Conservation (phyloP, 495 filamentous ascomycete species). For the Daldinia loculata region DNA sequence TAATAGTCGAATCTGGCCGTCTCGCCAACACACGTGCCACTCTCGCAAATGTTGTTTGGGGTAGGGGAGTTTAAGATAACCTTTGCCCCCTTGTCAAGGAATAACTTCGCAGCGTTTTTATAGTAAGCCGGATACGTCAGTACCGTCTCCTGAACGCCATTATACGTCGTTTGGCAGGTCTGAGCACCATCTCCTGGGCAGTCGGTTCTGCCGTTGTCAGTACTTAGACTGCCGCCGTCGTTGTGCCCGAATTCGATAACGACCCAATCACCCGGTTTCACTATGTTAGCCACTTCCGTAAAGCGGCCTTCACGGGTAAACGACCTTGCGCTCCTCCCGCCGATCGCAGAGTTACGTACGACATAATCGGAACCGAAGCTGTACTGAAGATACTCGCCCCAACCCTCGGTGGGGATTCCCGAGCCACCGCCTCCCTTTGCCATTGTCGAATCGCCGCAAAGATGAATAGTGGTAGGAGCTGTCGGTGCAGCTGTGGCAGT, state of each 20-base stretch:
- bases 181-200: conserved; percentile 63
- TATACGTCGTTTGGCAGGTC: conserved; percentile 60
- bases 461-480: conserved; percentile 51
- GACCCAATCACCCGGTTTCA: conserved; percentile 56
- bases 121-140: conserved; percentile 67
- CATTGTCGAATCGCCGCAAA: conserved; percentile 66
- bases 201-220: conserved; percentile 65
- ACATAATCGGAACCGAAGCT: conserved; percentile 43
- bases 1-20: conserved; percentile 62
- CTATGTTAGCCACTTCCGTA: conserved; percentile 45
- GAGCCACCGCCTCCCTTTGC: conserved; percentile 53
- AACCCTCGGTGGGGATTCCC: conserved; percentile 46
- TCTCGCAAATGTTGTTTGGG: conserved; percentile 64
- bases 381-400: conserved; percentile 51
- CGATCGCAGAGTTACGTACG: conserved; percentile 55
- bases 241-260: conserved; percentile 62
- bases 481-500: conserved; percentile 24
- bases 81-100: conserved; percentile 63
- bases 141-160: conserved; percentile 63
- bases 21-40: conserved; percentile 55
- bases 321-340: conserved; percentile 55
- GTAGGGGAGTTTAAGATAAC: conserved; percentile 67
- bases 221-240: conserved; percentile 50
- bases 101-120: conserved; percentile 61
- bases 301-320: conserved; percentile 59